Conservation (phyloP, 139 green algal genomes). For the Pseudopediastrum boryanum region DNA sequence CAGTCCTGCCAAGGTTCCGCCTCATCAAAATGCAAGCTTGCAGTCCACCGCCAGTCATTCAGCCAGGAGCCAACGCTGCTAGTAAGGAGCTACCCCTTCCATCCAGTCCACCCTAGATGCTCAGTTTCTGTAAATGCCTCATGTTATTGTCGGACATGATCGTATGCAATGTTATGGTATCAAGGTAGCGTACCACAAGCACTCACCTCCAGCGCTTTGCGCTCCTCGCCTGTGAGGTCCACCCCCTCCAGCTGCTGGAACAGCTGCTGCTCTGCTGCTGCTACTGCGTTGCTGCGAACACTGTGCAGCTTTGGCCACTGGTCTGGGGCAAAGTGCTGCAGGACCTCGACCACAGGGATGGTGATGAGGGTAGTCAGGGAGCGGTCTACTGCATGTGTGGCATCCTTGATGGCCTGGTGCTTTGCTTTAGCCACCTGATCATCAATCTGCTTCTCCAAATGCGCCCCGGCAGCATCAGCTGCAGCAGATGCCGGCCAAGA, state of each 20-base stretch:
- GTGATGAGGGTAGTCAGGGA: slow-evolving; percentile 14
- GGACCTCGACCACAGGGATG: slow-evolving; percentile 29
- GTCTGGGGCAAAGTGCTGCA: slow-evolving; percentile 37
- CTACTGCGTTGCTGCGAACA: slow-evolving; percentile 27
- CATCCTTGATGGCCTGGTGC: slow-evolving; percentile 25
- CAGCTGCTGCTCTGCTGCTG: slow-evolving; percentile 34
- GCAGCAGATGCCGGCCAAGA: not conserved
- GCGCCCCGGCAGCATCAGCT: slow-evolving; percentile 7
- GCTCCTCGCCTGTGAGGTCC: too few relatives aligned
- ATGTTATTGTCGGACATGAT: too few relatives aligned
- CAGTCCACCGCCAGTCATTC: too few relatives aligned
- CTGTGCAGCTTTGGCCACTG: slow-evolving; percentile 73
- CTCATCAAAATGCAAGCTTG: too few relatives aligned
- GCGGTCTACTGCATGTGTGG: not conserved
- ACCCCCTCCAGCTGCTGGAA: slow-evolving; percentile 42
- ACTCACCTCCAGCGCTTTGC: too few relatives aligned
- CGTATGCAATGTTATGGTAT: too few relatives aligned
- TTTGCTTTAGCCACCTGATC: slow-evolving; percentile 23
- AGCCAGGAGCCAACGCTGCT: too few relatives aligned
- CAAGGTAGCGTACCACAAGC: too few relatives aligned
- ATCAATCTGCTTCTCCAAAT: not conserved
- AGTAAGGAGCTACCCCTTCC: too few relatives aligned
- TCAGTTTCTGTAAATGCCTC: too few relatives aligned
- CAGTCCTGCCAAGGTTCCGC: too few relatives aligned
- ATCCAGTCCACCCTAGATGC: too few relatives aligned